Base-by-base conservation (phyloP, 139 green algal species). In the Auxenochlorella pyrenoidosa region DNA sequence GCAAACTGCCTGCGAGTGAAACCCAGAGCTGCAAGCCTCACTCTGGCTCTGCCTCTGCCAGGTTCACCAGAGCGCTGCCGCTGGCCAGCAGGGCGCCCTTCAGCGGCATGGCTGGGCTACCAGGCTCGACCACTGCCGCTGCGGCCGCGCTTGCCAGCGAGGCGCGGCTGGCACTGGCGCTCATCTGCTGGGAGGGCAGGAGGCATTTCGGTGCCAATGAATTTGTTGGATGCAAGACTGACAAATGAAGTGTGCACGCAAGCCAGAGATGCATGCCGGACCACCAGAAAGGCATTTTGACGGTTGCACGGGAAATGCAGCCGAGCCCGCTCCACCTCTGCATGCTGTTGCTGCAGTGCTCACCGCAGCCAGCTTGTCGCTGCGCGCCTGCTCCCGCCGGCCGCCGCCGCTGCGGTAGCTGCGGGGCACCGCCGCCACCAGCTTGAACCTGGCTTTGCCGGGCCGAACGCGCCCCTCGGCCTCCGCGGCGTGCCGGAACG, bases 351-450 rank as follows among this genome's bases (percentile, higher is more conserved):
- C 54, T 24, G 16, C 15, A 63, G 15, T 4, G 12, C 15, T 63
- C 16, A 63, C 73, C 73, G 6, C 22, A 44, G 18, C 40, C 73
- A 79, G 38, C 73, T 79, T 41, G 2, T 54, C 41, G 72, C 38
- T 30, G 21, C 72, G 38, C 15, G 40, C 72, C 22, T 54, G 44
- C 43, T 32, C 75, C 30, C 70, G 70, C 34, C 34, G n/a, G 70
- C 41, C 34, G 26, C 24, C 32, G 66, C 43, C n/a, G 26, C 28
- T 60, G 63, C 40, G 80, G 41, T 76, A 76, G 87, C 54, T 85
- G 54, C 90, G 83, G 0, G 90, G 90, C 72, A 95, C 92, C 43
- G 92, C 93, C 15, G 93, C 93, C 80, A 95, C 88, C 58, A 95
- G 90, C 82, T 93, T 91, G 86, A 95, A 95, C 3, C 93, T 87